Conservation (phyloP, 805 yeast species). For the Metschnikowia lachancei region DNA sequence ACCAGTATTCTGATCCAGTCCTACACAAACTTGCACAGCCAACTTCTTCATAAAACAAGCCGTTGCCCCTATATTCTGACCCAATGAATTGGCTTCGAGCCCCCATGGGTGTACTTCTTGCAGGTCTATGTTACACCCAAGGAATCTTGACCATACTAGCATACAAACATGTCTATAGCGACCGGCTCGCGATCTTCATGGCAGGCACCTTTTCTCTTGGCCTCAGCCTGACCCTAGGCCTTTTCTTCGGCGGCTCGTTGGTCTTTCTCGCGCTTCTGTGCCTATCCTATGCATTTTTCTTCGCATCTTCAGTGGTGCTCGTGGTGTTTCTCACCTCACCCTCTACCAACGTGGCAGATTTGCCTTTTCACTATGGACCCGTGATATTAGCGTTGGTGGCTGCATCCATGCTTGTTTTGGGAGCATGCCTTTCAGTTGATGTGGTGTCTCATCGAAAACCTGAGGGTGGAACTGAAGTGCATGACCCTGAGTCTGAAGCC, state of each 20-base stretch:
- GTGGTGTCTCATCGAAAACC: background rate
- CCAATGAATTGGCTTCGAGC: slow-evolving; percentile 12
- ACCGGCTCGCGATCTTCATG: slow-evolving; percentile 3
- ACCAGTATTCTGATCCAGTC: no score
- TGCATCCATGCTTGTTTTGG: slow-evolving; percentile 1
- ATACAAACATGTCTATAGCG: background rate
- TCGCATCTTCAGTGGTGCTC: slow-evolving; percentile 5
- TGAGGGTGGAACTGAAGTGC: no score
- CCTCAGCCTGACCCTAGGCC: background rate
- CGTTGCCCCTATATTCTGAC: no score
- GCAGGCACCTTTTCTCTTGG: slow-evolving; percentile 3
- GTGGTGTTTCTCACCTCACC: slow-evolving; percentile 4
- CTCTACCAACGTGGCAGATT: background rate
- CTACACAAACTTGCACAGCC: no score
- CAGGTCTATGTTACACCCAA: slow-evolving; percentile 11
- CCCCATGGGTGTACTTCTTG: slow-evolving; percentile 12
- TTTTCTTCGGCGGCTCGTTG: background rate
- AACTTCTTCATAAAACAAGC: no score
- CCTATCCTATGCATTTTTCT: slow-evolving; percentile 2
- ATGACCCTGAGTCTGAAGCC: slow-evolving; percentile 5
- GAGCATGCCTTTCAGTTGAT: background rate
- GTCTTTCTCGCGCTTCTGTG: background rate
- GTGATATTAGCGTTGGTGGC: background rate
- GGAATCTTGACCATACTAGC: slow-evolving; percentile 14
- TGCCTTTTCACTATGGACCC: background rate